These are phyloP conservation scores for Phaeosphaeria sp. DNA, from an alignment of 2,329 filamentous ascomycete species.

Conservation along the genomic window DNA sequence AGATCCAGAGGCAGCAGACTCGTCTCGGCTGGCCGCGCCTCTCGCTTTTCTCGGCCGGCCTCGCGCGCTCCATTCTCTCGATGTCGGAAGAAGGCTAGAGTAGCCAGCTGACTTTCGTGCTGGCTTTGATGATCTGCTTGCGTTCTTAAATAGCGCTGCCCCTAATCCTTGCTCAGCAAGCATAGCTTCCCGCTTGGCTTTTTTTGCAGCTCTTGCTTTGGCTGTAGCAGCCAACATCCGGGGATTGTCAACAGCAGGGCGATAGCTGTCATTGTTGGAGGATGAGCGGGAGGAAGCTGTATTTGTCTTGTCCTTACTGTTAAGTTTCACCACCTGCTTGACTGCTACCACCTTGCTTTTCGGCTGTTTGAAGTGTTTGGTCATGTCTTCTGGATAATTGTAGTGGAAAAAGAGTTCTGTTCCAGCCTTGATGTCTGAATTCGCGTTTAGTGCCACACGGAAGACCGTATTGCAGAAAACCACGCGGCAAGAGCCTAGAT, in stretches of 20 bases:
- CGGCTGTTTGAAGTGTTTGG: constrained; percentile 30
- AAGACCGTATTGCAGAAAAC: constrained; percentile 75
- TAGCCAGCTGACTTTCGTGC: constrained; percentile 14
- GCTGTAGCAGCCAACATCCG: constrained; percentile 3
- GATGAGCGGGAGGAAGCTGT: neutral
- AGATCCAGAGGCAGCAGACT: neutral
- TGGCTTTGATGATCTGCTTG: constrained; percentile 4
- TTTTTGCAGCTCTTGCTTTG: constrained; percentile 23
- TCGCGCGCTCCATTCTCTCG: neutral
- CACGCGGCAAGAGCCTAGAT: constrained; percentile 63
- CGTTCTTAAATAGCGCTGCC: neutral
- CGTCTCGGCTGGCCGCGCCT: neutral
- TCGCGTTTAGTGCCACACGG: constrained; percentile 76
- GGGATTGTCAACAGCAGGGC: neutral
- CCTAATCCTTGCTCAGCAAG: constrained; percentile 5
- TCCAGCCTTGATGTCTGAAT: constrained; percentile 70
- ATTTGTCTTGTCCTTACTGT: constrained; percentile 10
- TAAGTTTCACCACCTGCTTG: constrained; percentile 11
- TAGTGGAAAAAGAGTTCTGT: constrained; percentile 87
- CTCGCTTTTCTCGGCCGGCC: neutral
- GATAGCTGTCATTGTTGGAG: neutral
- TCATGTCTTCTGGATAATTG: constrained; percentile 51
- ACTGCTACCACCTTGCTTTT: constrained; percentile 17
- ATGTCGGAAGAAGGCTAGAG: neutral
- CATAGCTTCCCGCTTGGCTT: constrained; percentile 13